Percentiles rank a stretch among this genome's conserved stretches.
Conservation (phyloP, 2,329 filamentous ascomycete species). For the Aspergillus sp. region DNA sequence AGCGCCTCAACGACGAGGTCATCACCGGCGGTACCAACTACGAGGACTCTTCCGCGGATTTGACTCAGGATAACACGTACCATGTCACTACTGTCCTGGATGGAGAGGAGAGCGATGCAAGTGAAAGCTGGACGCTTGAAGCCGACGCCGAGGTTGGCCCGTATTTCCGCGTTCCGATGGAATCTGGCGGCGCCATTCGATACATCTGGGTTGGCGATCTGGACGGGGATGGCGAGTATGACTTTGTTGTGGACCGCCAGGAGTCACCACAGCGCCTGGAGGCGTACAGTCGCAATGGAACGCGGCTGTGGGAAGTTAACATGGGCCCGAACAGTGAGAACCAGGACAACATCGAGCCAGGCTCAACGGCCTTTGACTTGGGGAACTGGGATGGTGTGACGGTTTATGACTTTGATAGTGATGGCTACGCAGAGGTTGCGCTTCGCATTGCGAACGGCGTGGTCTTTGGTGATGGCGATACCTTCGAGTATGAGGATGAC, state of each 20-base stretch:
- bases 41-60: neutral
- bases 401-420: conserved; percentile 6
- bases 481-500: neutral
- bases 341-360: conserved; percentile 7
- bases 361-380: neutral
- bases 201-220: conserved; percentile 11
- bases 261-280: neutral
- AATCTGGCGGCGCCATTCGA: neutral
- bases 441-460: conserved; percentile 6
- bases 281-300: conserved; percentile 3
- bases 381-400: conserved; percentile 6
- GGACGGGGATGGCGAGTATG: conserved; percentile 8
- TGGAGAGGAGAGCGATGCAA: neutral
- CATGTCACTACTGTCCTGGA: neutral
- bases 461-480: conserved; percentile 4
- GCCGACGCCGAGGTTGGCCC: neutral
- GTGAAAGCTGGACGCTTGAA: neutral
- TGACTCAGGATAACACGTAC: conserved; percentile 1
- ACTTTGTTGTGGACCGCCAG: conserved; percentile 7
- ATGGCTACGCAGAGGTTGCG: conserved; percentile 2
- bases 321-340: conserved; percentile 6
- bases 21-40: conserved; percentile 2
- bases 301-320: neutral
- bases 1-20: neutral
- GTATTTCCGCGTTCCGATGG: conserved; percentile 2